Evolutionary conservation across 108 stramenopile species (phyloP).

Genomic region (Cyclotella distinguenda): DNA sequence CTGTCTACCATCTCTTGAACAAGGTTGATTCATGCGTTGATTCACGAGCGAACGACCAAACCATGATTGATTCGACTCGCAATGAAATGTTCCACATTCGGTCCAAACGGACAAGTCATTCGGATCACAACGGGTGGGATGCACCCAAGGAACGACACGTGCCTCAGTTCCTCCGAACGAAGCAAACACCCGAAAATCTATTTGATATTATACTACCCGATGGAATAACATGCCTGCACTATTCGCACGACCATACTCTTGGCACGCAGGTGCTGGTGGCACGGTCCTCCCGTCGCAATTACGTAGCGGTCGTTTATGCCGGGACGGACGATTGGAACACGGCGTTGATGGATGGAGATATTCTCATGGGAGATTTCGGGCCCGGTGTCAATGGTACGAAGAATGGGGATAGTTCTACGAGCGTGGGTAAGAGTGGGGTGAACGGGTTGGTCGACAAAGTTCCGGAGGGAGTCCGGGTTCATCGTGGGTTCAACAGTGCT

Average conservation of each 20-base stretch:
- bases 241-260: slow-evolving; percentile 57
- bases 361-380: slow-evolving; percentile 62
- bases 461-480: slow-evolving; percentile 48
- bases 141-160: neutral
- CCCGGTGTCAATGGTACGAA: slow-evolving; percentile 26
- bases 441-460: slow-evolving; percentile 18
- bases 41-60: slow-evolving; percentile 5
- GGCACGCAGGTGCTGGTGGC: slow-evolving; percentile 75
- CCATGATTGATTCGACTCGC: neutral
- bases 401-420: neutral
- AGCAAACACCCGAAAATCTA: slow-evolving; percentile 9
- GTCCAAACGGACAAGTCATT: too few relatives aligned
- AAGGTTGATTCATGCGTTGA: slow-evolving; percentile 31
- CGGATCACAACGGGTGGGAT: too few relatives aligned
- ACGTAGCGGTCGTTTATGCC: slow-evolving; percentile 75
- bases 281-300: slow-evolving; percentile 36
- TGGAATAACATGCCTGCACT: slow-evolving; percentile 61
- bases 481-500: slow-evolving; percentile 79
- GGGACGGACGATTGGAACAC: slow-evolving; percentile 81
- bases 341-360: slow-evolving; percentile 68
- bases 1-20: slow-evolving; percentile 32
- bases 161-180: neutral
- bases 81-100: neutral
- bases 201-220: slow-evolving; percentile 32
- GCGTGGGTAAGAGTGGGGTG: slow-evolving; percentile 5